Evolutionary conservation across 2,329 filamentous ascomycete genomes (phyloP), one percentile per base, ranked within the genome.

Genomic region (Bipolaris gigantea): DNA sequence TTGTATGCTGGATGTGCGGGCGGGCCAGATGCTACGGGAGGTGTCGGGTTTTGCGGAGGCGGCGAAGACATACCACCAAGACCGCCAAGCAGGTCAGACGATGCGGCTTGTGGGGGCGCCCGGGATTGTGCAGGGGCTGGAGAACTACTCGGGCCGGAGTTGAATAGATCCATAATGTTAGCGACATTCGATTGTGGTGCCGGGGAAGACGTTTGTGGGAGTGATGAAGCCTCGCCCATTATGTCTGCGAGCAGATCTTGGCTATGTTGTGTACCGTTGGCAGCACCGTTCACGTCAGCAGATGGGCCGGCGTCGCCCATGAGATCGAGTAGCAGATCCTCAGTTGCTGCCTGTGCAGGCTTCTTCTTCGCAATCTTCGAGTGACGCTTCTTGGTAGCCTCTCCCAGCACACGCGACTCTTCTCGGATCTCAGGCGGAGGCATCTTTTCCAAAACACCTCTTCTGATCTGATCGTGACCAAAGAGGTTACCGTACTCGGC

Each of bases 401-500:
- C 89, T 39, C 92, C 92, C 16, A 99, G 81, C 3, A 97, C 92
- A 56, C 93, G 84, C 50, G 94, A 93, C 73, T 96, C 91, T 73
- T 99, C 94, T 62, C 93, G 91, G 69, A 99, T 97, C 74, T 97
- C 93, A 8, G 94, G 94, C 1, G 94, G 85, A 7, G 94, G 94
- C 95, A 99, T 99, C 74, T 94, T 95, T 77, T 99, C 94, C 10
- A 99, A 80, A 2, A 99, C 94, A 53, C 94, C 94, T 55, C 84
- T 85, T 50, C 93, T 87, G 52, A 99, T 89, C 56, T 91, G 82
- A 64, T 99, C 92, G 67, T 91, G 91, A 0, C 85, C 85, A 67
- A 99, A 97, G n/a, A 99, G 81, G 69, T 97, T 97, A 54, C 87
- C 85, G 68, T 97, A 99, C 74, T 99, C 94, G 18, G 96, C 92